Conservation (phyloP, 2,329 filamentous ascomycete species). For the Paraconiothyrium sp. region DNA sequence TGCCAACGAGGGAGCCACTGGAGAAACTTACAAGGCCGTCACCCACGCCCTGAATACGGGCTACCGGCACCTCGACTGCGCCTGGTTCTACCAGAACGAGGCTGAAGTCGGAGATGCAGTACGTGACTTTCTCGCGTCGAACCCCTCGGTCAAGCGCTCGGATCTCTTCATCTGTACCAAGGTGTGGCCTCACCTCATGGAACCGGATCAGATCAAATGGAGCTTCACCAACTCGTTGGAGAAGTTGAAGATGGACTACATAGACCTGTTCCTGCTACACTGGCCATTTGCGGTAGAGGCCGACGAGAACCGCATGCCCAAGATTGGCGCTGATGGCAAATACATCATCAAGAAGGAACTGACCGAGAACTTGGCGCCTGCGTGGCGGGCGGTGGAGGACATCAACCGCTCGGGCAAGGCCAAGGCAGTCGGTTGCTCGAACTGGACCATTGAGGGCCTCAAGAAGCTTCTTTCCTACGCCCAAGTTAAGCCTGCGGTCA, state of each 20-base stretch:
- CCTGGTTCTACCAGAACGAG: slow-evolving; percentile 78
- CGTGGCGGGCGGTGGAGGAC: slow-evolving; percentile 74
- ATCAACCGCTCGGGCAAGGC: slow-evolving; percentile 68
- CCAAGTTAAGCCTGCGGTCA: slow-evolving; percentile 72
- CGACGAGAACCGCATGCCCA: slow-evolving; percentile 62
- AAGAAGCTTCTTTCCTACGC: slow-evolving; percentile 73
- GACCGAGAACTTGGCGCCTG: slow-evolving; percentile 72
- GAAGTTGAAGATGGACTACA: slow-evolving; percentile 69
- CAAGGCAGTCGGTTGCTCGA: slow-evolving; percentile 76
- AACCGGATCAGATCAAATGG: slow-evolving; percentile 68
- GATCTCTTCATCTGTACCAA: slow-evolving; percentile 80
- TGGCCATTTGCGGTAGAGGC: slow-evolving; percentile 63
- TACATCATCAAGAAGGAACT: slow-evolving; percentile 72
- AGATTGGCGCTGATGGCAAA: slow-evolving; percentile 64
- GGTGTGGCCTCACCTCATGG: slow-evolving; percentile 67
- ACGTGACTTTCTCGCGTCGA: slow-evolving; percentile 63
- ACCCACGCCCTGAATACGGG: slow-evolving; percentile 66
- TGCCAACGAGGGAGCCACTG: slow-evolving; percentile 71
- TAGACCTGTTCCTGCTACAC: slow-evolving; percentile 78
- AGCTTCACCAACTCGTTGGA: slow-evolving; percentile 69
- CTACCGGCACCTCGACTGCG: slow-evolving; percentile 74
- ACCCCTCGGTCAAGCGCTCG: slow-evolving; percentile 64
- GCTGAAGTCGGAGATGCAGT: slow-evolving; percentile 73
- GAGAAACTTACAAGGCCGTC: slow-evolving; percentile 65
- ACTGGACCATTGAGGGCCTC: slow-evolving; percentile 74